These are phyloP conservation scores for Tripterygium wilfordii DNA, from an alignment of 177 flowering plant genomes.

Conservation along the genomic window DNA sequence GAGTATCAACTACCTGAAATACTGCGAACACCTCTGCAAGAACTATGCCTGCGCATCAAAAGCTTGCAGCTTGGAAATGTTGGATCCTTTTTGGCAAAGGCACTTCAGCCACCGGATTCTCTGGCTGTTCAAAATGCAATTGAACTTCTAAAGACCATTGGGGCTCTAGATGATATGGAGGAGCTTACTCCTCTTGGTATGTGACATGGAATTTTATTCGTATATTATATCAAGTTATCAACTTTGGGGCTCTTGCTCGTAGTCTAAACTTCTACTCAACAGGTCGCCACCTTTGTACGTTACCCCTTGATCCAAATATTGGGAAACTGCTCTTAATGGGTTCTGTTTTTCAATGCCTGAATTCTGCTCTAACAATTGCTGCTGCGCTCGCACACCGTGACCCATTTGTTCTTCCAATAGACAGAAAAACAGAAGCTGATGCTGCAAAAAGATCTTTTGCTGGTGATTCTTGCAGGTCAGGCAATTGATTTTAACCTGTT, in stretches of 20 bases:
- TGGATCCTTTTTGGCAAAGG: conserved; percentile 78
- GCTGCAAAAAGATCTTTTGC: conserved; percentile 91
- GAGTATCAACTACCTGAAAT: conserved; percentile 91
- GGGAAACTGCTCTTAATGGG: conserved; percentile 99
- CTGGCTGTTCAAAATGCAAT: conserved; percentile 87
- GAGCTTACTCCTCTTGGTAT: conserved; percentile 94
- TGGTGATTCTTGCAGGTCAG: conserved; percentile 96
- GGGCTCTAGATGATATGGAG: conserved; percentile 83
- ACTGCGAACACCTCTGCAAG: conserved; percentile 92
- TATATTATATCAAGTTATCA: neutral
- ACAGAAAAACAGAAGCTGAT: conserved; percentile 89
- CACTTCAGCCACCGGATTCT: conserved; percentile 92
- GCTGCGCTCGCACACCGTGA: conserved; percentile 89
- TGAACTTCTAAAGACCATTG: conserved; percentile 90
- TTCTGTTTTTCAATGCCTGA: conserved; percentile 83
- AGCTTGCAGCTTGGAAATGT: conserved; percentile 81
- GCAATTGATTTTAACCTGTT: neutral
- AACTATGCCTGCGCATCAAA: conserved; percentile 82
- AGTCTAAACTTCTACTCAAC: conserved; percentile 13
- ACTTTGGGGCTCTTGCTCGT: neutral
- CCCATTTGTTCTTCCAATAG: conserved; percentile 90
- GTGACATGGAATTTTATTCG: neutral
- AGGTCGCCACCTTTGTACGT: conserved; percentile 90
- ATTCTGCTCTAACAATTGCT: conserved; percentile 92
- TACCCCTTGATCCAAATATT: conserved; percentile 93